A percentile compares a stretch with the other conserved stretches of the same genome.
Evolutionary conservation across 345 rosid species (phyloP).

Genomic region (Rhizophora mangle): DNA sequence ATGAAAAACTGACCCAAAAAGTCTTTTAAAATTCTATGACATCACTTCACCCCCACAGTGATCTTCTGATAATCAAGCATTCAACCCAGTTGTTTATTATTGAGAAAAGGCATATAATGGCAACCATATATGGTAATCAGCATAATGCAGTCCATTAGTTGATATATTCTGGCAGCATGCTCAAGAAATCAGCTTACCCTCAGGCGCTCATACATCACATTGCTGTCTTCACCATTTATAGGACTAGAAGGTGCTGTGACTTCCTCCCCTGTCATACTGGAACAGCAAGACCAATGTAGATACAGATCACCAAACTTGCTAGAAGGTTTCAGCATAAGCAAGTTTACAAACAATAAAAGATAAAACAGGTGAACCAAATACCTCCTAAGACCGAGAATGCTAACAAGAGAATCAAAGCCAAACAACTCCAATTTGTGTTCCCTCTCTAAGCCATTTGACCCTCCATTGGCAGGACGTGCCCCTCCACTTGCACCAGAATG

Average conservation of each 20-base stretch:
- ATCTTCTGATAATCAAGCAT: no score
- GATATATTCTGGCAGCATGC: constrained; percentile 8
- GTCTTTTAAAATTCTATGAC: no score
- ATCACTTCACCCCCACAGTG: no score
- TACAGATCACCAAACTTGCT: background rate
- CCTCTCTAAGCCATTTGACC: constrained; percentile 52
- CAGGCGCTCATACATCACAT: constrained; percentile 51
- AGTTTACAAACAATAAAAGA: no score
- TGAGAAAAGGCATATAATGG: background rate
- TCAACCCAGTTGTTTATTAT: no score
- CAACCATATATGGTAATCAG: background rate
- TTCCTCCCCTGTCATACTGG: constrained; percentile 96
- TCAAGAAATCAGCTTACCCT: constrained; percentile 43
- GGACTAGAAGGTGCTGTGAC: constrained; percentile 84
- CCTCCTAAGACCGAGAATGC: constrained; percentile 97
- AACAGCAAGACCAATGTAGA: constrained; percentile 25
- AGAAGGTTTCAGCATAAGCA: background rate
- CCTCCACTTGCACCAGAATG: constrained; percentile 38
- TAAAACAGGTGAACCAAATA: constrained; percentile 15
- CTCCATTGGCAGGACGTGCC: constrained; percentile 38
- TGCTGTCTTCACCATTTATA: constrained; percentile 73
- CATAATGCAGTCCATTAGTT: background rate
- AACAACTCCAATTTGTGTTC: constrained; percentile 87
- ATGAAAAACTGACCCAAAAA: no score
- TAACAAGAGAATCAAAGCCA: constrained; percentile 99